Base-by-base conservation (phyloP, 352 stramenopile species). In the Globisporangium ultimum region DNA sequence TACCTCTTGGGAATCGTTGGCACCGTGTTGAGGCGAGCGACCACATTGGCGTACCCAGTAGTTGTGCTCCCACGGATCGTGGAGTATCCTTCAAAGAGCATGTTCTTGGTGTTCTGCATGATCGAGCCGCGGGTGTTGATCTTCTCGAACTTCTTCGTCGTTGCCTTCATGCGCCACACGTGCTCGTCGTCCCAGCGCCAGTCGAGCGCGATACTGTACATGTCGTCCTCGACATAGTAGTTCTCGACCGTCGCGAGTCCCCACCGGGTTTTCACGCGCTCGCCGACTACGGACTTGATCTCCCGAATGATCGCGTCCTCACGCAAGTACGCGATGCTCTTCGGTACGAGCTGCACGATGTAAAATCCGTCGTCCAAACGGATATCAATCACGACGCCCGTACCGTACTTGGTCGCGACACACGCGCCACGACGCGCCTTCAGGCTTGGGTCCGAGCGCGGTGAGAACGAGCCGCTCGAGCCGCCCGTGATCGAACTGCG, bases 101-200 rank as follows among this genome's bases (percentile, higher is more conserved):
- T 74, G 63, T 89, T 91, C 67, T 91, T 93, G 28, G 79, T 91
- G 67, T 84, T 87, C 59, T 91, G 78, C 45, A 91, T 88, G 48
- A 91, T 74, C 34, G 74, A 89, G 28, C 73, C 68, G n/a, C 72
- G 66, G 47, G 69, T 63, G 43, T 61, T 48, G 49, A 93, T 79
- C 72, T 90, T 92, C 43, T 93, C 84, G 53, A 94, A 94, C 76
- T 92, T 94, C 64, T 94, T 94, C 49, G 82, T 92, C n/a, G 82
- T 93, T 17, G 85, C 85, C 60, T 92, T 94, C 85, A 94, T 94
- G 61, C 83, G 80, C 82, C 82, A 94, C 17, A 94, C 83, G 57
- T 94, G 85, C 53, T 94, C 83, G 38, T 94, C 83, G 58, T 94
- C 85, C 85, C 85, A 94, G 55, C 85, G 80, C 85, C 85, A 94